Percentiles rank a stretch among this genome's conserved stretches.
Conservation (phyloP, 345 rosid species). For the Trapa incisa region DNA sequence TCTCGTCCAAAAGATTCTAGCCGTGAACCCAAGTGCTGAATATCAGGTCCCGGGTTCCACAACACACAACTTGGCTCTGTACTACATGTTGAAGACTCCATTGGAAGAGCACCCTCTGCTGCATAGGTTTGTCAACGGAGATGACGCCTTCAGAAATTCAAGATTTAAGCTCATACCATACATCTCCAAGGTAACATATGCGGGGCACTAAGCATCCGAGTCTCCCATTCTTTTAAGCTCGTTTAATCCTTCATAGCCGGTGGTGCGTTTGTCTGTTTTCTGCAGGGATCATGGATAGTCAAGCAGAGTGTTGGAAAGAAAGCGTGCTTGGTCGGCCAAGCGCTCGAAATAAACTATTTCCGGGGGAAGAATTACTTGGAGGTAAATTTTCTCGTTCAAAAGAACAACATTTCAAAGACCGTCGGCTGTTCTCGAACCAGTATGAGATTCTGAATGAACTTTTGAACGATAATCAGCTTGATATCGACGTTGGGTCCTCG, state of each 20-base stretch:
- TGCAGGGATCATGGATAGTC: constrained; percentile 89
- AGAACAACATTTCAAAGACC: neutral
- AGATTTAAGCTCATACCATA: constrained; percentile 92
- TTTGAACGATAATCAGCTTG: constrained; percentile 43
- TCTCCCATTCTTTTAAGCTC: neutral
- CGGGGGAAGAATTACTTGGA: constrained; percentile 76
- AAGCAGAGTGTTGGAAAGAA: constrained; percentile 94
- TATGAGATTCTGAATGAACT: neutral
- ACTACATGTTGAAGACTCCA: constrained; percentile 64
- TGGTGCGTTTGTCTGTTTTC: neutral
- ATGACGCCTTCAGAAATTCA: constrained; percentile 78
- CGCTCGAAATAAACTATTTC: constrained; percentile 51
- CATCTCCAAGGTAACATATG: constrained; percentile 50
- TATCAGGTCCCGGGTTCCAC: constrained; percentile 62
- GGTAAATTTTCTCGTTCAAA: constrained; percentile 26
- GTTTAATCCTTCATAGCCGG: neutral
- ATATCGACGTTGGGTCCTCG: constrained; percentile 79
- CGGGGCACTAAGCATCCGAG: neutral
- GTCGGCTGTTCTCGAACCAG: no score
- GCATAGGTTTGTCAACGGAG: constrained; percentile 68
- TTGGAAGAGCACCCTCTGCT: constrained; percentile 60
- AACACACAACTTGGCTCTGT: constrained; percentile 48
- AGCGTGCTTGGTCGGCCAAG: constrained; percentile 68
- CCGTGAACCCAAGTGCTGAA: neutral
- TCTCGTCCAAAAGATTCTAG: neutral